Evolutionary conservation across 345 rosid genomes (phyloP).

Genomic region (Noccaea caerulescens): DNA sequence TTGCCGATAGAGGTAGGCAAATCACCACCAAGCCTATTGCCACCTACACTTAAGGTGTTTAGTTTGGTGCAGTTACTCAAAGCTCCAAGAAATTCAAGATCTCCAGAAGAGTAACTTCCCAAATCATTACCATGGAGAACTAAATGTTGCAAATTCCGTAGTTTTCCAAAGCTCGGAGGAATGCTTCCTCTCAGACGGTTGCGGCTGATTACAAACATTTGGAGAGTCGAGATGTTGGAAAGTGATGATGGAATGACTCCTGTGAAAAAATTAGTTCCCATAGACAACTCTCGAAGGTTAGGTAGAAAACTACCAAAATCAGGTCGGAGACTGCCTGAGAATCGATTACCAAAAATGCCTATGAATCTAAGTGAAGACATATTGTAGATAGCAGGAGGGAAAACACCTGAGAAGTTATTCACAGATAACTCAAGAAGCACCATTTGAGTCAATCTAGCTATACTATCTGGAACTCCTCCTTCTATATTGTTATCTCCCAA

Average conservation of each 20-base stretch:
- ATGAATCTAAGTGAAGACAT: background rate
- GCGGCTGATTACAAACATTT: background rate
- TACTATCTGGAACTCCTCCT: background rate
- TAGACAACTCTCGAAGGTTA: background rate
- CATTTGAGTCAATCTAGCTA: background rate
- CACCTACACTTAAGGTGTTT: background rate
- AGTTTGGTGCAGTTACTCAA: conserved; percentile 29
- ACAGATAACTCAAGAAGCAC: background rate
- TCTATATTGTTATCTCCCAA: background rate
- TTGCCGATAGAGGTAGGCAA: conserved; percentile 1
- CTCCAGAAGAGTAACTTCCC: background rate
- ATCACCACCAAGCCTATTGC: background rate
- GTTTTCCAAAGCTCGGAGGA: background rate
- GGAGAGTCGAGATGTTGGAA: conserved; percentile 8
- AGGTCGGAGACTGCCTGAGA: background rate
- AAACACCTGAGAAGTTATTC: background rate
- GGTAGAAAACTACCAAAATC: conserved; percentile 1
- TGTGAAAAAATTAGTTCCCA: background rate
- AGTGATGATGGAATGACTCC: conserved; percentile 5
- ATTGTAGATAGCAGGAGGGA: conserved; percentile 15
- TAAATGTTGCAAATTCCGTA: background rate
- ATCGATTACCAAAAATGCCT: background rate
- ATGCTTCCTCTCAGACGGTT: conserved; percentile 13
- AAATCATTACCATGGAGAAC: background rate
- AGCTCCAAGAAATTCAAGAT: conserved; percentile 24